Conservation (phyloP, 1,284 basidiomycete genomes). For the Ceratobasidium sp. region DNA sequence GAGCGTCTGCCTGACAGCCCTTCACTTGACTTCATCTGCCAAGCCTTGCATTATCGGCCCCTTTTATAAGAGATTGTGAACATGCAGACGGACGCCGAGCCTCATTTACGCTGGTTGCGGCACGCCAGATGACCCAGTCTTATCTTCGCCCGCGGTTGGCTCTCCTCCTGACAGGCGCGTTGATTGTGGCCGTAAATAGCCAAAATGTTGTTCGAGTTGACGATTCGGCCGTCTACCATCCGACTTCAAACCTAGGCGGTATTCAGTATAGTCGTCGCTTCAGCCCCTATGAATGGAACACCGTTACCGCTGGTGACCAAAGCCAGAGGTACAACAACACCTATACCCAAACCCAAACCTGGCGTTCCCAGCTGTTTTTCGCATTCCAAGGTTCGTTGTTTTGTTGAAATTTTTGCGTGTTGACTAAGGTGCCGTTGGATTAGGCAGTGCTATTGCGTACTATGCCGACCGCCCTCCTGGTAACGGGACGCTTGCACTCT, state of each 20-base stretch:
- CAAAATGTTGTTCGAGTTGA: background rate
- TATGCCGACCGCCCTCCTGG: background rate
- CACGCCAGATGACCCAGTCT: no score
- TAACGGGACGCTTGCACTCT: background rate
- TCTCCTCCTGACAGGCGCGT: no score
- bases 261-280: background rate
- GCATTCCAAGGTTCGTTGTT: background rate
- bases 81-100: no score
- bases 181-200: no score
- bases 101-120: no score
- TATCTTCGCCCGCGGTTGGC: no score
- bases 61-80: no score
- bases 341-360: background rate
- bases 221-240: background rate
- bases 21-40: no score
- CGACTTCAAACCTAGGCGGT: background rate
- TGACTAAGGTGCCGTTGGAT: no score
- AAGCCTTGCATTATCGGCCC: no score
- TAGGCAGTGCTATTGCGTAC: background rate
- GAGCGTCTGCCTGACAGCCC: no score
- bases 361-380: background rate
- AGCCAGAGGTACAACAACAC: background rate
- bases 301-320: background rate
- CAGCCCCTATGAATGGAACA: background rate
- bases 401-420: background rate